Evolutionary conservation across 1,284 basidiomycete genomes (phyloP), one percentile per base, ranked within the genome.

Genomic region (Cutaneotrichosporon mucoides): DNA sequence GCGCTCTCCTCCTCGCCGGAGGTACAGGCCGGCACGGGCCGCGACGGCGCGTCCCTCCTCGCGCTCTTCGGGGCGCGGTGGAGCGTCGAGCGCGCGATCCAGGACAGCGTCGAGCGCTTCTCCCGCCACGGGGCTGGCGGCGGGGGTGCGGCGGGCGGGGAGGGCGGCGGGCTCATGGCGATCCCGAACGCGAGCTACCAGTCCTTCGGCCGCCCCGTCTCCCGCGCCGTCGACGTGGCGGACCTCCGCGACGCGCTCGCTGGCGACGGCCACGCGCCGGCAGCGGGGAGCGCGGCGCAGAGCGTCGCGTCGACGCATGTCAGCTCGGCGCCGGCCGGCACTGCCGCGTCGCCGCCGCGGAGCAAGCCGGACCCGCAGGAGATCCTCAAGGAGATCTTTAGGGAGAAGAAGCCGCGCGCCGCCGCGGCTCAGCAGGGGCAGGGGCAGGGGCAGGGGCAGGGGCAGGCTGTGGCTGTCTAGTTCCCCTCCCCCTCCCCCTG

Each of bases 121-220:
- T 24, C 24, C 24, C 24, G 24, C 24, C 5, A 50, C 41, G 36
- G 59, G 41, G 44, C 50, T 16, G 16, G 43, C 13, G n/a, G 49
- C 43, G 34, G 49, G 12, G 16, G 55, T n/a, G 24, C 24, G 24
- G 24, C 24, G 24, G 24, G 24, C 24, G 24, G 24, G 24, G 24
- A 24, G 24, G 24, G 24, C 24, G 24, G 24, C 24, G 24, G 24
- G 24, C 79, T 93, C 59, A 92, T 92, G 89, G 87, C 89, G 62
- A 88, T 90, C 60, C 88, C 92, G 64, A 93, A 93, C 73, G 80
- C 89, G 33, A 92, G 90, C 4, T 80, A 90, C 54, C 87, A 88
- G 70, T 90, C 88, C 66, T 79, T 92, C 56, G 83, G 86, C 40
- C 84, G 88, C 52, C 88, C 88, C 10, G 42, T 51, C 5, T 83